phyloP scores from a whole-genome alignment of 2,329 filamentous ascomycete genomes.

The Ophiostoma ips region DNA sequence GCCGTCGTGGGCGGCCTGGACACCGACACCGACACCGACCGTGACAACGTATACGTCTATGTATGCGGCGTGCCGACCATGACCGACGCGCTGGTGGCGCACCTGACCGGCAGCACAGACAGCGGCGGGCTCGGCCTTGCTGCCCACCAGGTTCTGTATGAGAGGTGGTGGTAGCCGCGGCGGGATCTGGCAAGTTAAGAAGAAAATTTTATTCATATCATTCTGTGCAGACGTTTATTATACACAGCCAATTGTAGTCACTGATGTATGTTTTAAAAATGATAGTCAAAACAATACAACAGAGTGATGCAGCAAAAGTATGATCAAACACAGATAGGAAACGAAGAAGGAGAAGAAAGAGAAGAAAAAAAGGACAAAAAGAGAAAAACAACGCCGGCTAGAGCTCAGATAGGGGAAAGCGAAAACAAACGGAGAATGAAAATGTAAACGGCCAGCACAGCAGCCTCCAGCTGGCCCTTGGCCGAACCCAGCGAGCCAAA shows the following conservation, averaged over 20 bases:
- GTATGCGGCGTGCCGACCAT: slow-evolving; percentile 54
- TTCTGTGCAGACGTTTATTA: too few species aligned
- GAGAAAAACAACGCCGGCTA: neutral
- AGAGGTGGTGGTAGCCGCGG: slow-evolving; percentile 25
- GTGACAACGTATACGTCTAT: slow-evolving; percentile 33
- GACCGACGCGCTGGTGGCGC: slow-evolving; percentile 51
- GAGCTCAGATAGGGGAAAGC: too few species aligned
- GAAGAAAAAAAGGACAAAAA: neutral
- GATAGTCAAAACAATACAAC: neutral
- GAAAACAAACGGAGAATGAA: neutral
- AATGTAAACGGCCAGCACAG: too few species aligned
- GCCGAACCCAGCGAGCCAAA: too few species aligned
- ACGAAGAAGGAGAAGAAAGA: too few species aligned
- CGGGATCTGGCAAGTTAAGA: neutral
- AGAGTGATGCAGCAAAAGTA: neutral
- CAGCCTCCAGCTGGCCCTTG: too few species aligned
- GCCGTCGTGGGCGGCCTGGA: slow-evolving; percentile 18
- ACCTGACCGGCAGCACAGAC: slow-evolving; percentile 21
- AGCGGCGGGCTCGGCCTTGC: slow-evolving; percentile 16
- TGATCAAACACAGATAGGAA: neutral
- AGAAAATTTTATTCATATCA: too few species aligned
- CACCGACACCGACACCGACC: too few species aligned
- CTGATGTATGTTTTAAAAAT: too few species aligned
- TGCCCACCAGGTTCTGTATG: slow-evolving; percentile 20
- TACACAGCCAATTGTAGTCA: too few species aligned